These are phyloP conservation scores for Millerozyma acaciae DNA, from an alignment of 805 yeast species.

Conservation along the genomic window DNA sequence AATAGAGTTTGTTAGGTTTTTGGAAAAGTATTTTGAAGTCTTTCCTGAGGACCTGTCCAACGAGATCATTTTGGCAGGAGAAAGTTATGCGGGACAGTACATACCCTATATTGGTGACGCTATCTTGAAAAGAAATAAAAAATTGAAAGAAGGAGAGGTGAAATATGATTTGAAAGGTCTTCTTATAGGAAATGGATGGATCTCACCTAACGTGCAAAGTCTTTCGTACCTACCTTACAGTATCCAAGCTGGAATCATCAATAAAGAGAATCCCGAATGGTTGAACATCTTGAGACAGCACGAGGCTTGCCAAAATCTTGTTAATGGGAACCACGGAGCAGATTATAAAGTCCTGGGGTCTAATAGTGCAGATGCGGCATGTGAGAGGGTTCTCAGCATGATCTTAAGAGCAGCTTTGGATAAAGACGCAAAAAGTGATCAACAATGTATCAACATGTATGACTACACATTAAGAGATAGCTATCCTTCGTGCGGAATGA, in stretches of 20 bases:
- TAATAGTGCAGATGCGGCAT: constrained; percentile 28
- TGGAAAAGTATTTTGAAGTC: constrained; percentile 58
- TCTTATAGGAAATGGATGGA: constrained; percentile 91
- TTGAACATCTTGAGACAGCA: constrained; percentile 44
- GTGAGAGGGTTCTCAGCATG: constrained; percentile 46
- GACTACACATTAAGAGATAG: constrained; percentile 68
- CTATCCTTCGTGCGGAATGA: constrained; percentile 84
- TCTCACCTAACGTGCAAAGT: constrained; percentile 83
- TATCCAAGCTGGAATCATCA: constrained; percentile 53
- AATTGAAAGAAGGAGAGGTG: constrained; percentile 11
- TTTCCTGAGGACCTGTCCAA: constrained; percentile 70
- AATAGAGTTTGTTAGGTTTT: constrained; percentile 58
- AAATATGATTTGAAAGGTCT: constrained; percentile 56
- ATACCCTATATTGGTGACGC: constrained; percentile 81
- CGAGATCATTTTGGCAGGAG: constrained; percentile 83
- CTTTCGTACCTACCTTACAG: constrained; percentile 75
- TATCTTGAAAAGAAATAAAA: constrained; percentile 45
- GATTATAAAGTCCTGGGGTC: constrained; percentile 17
- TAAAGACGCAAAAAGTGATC: constrained; percentile 21
- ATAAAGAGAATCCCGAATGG: constrained; percentile 36
- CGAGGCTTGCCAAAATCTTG: constrained; percentile 56
- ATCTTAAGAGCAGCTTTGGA: constrained; percentile 33
- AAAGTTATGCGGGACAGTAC: constrained; percentile 95
- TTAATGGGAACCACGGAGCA: constrained; percentile 24
- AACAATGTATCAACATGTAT: constrained; percentile 77